phyloP scores from a whole-genome alignment of 176 grass and related monocot species.

The Zea mays region Zm-B73-REFERENCE-NAM-5.0 NC_050105.1:148561501-148562000 shows the following conservation, averaged over 20 bases:
- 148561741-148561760: conserved; percentile 47
- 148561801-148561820: conserved; percentile 31
- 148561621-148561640: conserved; percentile 16
- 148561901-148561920: conserved; percentile 47
- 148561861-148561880: conserved; percentile 38
- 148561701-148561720: conserved; percentile 65
- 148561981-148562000: conserved; percentile 65
- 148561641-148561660: conserved; percentile 42
- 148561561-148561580: conserved; percentile 42
- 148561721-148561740: conserved; percentile 55
- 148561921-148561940: conserved; percentile 24
- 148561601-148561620: conserved; percentile 43
- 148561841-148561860: conserved; percentile 13
- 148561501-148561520: conserved; percentile 37
- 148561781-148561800: conserved; percentile 67
- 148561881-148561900: conserved; percentile 53
- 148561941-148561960: neutral
- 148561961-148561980: conserved; percentile 62
- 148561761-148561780: conserved; percentile 68
- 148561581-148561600: conserved; percentile 63
- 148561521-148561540: conserved; percentile 11
- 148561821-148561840: conserved; percentile 27
- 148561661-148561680: conserved; percentile 8
- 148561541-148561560: conserved; percentile 44
- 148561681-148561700: conserved; percentile 40